Evolutionary conservation across 1,284 basidiomycete genomes (phyloP).

Genomic region (Cryptococcus floricola): DNA sequence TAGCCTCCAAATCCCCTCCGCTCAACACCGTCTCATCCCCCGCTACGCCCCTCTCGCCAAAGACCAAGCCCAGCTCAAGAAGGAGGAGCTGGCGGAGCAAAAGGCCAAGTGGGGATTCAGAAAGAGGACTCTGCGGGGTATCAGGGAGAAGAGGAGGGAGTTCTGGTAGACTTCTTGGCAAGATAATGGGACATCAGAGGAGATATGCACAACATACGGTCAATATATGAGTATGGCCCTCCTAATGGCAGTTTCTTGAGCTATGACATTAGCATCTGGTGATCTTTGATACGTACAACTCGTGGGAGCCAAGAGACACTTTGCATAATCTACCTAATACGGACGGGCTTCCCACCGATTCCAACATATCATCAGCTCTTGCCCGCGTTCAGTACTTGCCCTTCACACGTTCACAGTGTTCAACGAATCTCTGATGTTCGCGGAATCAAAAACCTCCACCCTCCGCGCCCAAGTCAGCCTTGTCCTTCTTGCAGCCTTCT

Average conservation of each 20-base stretch:
- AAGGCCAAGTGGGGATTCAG: constrained; percentile 37
- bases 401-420: no score
- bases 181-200: not conserved
- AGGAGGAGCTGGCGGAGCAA: constrained; percentile 16
- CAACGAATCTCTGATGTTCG: not conserved
- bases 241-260: no score
- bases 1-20: constrained; percentile 25
- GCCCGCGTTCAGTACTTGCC: no score
- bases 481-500: not conserved
- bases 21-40: constrained; percentile 29
- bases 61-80: constrained; percentile 4
- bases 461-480: not conserved
- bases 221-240: no score
- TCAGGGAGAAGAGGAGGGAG: constrained; percentile 38
- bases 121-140: constrained; percentile 32
- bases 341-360: no score
- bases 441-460: not conserved
- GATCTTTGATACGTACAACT: no score
- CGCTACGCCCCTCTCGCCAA: constrained; percentile 32
- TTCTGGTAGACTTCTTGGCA: constrained; percentile 35
- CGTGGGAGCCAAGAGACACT: not conserved
- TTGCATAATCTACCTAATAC: not conserved
- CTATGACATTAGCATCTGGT: no score
- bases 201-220: no score
- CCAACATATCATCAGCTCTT: no score